These are phyloP conservation scores for Angophora floribunda DNA, from an alignment of 345 rosid species.

Conservation along the genomic window DNA sequence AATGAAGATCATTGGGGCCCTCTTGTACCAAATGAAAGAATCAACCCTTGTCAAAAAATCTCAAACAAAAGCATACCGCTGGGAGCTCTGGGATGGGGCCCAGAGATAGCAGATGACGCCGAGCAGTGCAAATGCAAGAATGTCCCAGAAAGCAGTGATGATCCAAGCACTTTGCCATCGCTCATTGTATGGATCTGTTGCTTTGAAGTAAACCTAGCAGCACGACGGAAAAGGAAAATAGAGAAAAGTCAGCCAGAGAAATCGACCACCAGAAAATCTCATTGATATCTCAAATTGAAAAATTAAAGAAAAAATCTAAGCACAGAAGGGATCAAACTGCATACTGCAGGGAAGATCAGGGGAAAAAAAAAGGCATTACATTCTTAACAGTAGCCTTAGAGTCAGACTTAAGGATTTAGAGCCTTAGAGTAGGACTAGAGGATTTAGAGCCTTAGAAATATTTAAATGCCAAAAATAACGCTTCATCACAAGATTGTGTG, in stretches of 20 bases:
- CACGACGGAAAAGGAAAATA: background rate
- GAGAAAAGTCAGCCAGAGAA: background rate
- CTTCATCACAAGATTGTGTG: background rate
- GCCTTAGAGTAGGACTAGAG: background rate
- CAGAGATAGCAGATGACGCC: conserved; percentile 85
- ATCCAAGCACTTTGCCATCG: conserved; percentile 94
- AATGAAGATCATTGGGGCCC: background rate
- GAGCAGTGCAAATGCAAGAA: conserved; percentile 64
- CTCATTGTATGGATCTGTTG: conserved; percentile 93
- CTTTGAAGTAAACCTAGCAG: conserved; percentile 82
- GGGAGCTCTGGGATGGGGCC: conserved; percentile 94
- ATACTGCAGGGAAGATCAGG: background rate
- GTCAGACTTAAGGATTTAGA: background rate
- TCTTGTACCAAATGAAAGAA: background rate
- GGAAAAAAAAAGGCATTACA: background rate
- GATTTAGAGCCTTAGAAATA: background rate
- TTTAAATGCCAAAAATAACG: background rate
- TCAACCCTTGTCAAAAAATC: background rate
- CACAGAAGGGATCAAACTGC: background rate
- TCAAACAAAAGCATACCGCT: conserved; percentile 31
- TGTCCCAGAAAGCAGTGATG: conserved; percentile 91
- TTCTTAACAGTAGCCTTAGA: background rate
- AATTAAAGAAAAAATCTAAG: background rate
- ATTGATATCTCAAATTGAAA: background rate
- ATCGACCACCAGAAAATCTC: background rate